phyloP scores from a whole-genome alignment of 2,329 filamentous ascomycete species.

The Fusarium setosum region DNA sequence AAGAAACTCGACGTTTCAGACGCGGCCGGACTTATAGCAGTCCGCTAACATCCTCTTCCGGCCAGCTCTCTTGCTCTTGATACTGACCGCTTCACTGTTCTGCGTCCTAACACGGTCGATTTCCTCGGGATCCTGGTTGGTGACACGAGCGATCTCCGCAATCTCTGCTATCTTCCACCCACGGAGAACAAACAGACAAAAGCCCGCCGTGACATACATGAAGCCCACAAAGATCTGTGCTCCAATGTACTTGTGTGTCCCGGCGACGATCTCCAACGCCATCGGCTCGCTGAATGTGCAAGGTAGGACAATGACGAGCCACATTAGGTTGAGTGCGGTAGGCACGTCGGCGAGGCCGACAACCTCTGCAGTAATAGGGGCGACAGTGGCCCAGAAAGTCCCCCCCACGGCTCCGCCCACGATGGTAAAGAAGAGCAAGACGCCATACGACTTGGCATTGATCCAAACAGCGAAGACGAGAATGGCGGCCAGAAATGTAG shows the following conservation, averaged over 20 bases:
- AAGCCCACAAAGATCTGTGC: constrained; percentile 70
- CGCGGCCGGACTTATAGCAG: constrained; percentile 44
- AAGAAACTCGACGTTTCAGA: constrained; percentile 28
- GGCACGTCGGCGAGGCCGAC: constrained; percentile 77
- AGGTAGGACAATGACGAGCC: constrained; percentile 77
- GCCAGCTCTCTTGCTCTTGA: constrained; percentile 44
- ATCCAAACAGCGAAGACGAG: constrained; percentile 80
- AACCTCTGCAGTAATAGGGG: constrained; percentile 78
- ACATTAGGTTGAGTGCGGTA: constrained; percentile 75
- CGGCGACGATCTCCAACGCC: constrained; percentile 64
- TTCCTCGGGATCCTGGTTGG: constrained; percentile 43
- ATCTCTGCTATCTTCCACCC: constrained; percentile 54
- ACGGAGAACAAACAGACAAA: constrained; percentile 47
- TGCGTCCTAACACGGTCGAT: constrained; percentile 46
- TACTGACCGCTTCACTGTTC: constrained; percentile 44
- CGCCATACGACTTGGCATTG: constrained; percentile 70
- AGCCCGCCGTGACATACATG: constrained; percentile 65
- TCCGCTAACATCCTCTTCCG: constrained; percentile 48
- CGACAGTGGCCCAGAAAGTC: constrained; percentile 76
- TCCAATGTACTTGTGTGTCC: constrained; percentile 59
- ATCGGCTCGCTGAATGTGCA: constrained; percentile 76
- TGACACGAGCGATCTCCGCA: constrained; percentile 46
- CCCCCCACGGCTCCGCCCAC: constrained; percentile 78
- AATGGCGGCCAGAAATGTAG: constrained; percentile 73
- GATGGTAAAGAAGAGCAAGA: constrained; percentile 77